Conservation (phyloP, 2,329 filamentous ascomycete genomes). For the Zalaria obscura region DNA sequence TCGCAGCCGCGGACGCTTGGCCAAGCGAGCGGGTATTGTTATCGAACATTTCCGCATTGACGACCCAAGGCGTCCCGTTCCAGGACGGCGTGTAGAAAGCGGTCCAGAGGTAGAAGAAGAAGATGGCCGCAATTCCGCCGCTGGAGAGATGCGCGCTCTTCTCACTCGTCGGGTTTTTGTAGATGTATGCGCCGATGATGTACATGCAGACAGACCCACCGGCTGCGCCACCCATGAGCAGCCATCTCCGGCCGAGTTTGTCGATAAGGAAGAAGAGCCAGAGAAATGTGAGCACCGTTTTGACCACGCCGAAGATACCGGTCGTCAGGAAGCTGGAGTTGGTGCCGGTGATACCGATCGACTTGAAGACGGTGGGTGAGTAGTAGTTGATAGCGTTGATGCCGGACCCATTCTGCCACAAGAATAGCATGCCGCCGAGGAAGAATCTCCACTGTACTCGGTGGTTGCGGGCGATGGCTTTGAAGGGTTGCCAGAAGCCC, state of each 20-base stretch:
- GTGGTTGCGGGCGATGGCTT: constrained; percentile 36
- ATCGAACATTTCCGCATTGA: constrained; percentile 62
- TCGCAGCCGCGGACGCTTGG: constrained; percentile 56
- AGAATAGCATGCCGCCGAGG: constrained; percentile 58
- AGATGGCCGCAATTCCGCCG: constrained; percentile 46
- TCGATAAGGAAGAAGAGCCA: constrained; percentile 60
- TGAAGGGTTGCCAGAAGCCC: constrained; percentile 64
- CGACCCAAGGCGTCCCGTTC: constrained; percentile 52
- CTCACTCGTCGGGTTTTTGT: constrained; percentile 25
- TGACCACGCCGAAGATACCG: constrained; percentile 64
- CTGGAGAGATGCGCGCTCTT: constrained; percentile 20
- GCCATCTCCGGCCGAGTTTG: constrained; percentile 44
- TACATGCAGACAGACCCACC: constrained; percentile 52
- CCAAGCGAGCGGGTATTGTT: constrained; percentile 54
- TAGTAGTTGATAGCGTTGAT: constrained; percentile 75
- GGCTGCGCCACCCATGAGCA: constrained; percentile 50
- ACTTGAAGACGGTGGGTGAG: constrained; percentile 53
- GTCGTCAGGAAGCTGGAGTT: constrained; percentile 52
- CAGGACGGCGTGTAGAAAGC: constrained; percentile 50
- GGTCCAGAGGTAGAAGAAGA: constrained; percentile 65
- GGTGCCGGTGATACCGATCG: constrained; percentile 46
- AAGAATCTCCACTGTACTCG: constrained; percentile 58
- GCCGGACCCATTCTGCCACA: constrained; percentile 64
- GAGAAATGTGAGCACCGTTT: constrained; percentile 52
- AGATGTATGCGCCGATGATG: constrained; percentile 48